Percentiles rank a stretch among this genome's conserved stretches.
Conservation (phyloP, 2,329 filamentous ascomycete species). For the Daldinia sp. region DNA sequence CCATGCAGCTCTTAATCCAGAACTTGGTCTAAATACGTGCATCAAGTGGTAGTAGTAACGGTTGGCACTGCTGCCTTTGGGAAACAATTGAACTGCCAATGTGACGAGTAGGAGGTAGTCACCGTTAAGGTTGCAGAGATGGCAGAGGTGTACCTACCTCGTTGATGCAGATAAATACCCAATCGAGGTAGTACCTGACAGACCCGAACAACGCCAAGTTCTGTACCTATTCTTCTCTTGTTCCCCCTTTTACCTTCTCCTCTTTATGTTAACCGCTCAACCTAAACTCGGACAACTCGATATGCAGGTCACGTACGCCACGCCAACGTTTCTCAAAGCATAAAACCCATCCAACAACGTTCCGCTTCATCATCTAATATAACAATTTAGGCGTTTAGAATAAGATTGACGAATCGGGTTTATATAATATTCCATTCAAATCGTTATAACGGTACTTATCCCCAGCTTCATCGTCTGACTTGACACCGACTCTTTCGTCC, state of each 20-base stretch:
- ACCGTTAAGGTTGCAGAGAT: neutral
- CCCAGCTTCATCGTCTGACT: slow-evolving; percentile 32
- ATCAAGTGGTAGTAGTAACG: slow-evolving; percentile 6
- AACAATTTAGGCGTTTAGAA: neutral
- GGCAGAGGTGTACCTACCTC: slow-evolving; percentile 10
- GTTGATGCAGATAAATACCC: slow-evolving; percentile 22
- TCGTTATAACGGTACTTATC: slow-evolving; percentile 14
- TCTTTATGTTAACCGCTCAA: slow-evolving; percentile 12
- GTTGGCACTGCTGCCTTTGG: slow-evolving; percentile 18
- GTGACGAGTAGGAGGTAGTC: slow-evolving; percentile 15
- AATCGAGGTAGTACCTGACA: slow-evolving; percentile 27
- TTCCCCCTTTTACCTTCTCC: slow-evolving; percentile 6
- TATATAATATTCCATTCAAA: slow-evolving; percentile 5
- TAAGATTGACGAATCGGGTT: neutral
- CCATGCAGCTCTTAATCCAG: slow-evolving; percentile 35
- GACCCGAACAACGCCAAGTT: slow-evolving; percentile 14
- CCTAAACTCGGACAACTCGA: slow-evolving; percentile 26
- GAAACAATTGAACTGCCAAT: slow-evolving; percentile 22
- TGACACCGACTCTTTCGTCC: slow-evolving; percentile 37
- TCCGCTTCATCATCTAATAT: slow-evolving; percentile 18
- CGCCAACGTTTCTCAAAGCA: slow-evolving; percentile 19
- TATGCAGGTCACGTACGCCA: slow-evolving; percentile 24
- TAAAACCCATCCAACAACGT: slow-evolving; percentile 10
- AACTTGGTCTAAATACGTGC: slow-evolving; percentile 25
- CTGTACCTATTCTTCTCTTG: neutral